Evolutionary conservation across 2,329 filamentous ascomycete genomes (phyloP).

Genomic region (Paracoccidioides brasiliensis): DNA sequence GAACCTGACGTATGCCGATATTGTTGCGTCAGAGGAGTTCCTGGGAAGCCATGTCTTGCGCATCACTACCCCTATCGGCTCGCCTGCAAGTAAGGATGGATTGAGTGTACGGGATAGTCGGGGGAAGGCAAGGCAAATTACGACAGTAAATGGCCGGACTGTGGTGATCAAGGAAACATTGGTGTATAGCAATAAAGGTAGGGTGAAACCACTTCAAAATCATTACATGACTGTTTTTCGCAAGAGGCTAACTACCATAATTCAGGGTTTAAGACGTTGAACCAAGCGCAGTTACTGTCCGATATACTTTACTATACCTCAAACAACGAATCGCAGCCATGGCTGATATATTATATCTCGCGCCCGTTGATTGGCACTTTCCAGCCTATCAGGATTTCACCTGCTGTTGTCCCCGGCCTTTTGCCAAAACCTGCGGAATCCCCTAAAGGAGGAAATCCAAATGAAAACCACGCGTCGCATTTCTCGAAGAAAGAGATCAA

Average conservation of each 20-base stretch:
- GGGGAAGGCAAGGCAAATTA: constrained; percentile 87
- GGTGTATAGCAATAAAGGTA: constrained; percentile 94
- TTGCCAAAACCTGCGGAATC: constrained; percentile 16
- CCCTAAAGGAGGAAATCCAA: constrained; percentile 13
- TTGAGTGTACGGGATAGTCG: constrained; percentile 69
- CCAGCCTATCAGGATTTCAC: constrained; percentile 59
- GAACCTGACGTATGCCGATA: constrained; percentile 60
- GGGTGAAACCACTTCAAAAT: constrained; percentile 8
- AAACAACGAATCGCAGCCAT: constrained; percentile 77
- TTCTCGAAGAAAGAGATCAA: constrained; percentile 75
- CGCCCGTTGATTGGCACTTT: constrained; percentile 71
- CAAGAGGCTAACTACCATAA: constrained; percentile 15
- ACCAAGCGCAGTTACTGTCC: constrained; percentile 72
- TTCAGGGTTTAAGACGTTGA: constrained; percentile 76
- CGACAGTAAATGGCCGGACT: constrained; percentile 81
- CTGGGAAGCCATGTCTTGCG: constrained; percentile 92
- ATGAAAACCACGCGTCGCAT: constrained; percentile 23
- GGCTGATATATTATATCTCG: constrained; percentile 94
- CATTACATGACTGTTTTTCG: background rate
- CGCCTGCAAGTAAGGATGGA: constrained; percentile 38
- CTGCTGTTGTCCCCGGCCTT: constrained; percentile 44
- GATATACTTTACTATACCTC: constrained; percentile 85
- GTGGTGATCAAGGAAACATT: constrained; percentile 88
- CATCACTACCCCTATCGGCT: constrained; percentile 45
- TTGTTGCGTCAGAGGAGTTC: constrained; percentile 85